Conservation (phyloP, 306 rosid genomes). For the Begonia fuchsioides region DNA sequence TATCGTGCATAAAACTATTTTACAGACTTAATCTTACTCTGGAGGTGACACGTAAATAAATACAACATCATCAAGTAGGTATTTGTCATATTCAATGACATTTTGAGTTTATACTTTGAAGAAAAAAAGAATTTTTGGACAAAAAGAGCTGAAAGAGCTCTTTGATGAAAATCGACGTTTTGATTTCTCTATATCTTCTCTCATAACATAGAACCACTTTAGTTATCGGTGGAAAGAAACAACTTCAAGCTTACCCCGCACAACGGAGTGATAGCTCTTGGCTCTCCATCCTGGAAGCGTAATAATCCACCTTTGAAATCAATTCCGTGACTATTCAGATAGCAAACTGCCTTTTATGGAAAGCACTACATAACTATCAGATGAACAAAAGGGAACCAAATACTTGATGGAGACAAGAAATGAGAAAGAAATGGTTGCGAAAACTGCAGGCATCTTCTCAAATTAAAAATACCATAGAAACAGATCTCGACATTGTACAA, state of each 20-base stretch:
- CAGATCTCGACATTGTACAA: too few relatives aligned
- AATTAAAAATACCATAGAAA: too few relatives aligned
- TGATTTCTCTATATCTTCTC: too few relatives aligned
- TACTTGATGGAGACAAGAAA: neutral
- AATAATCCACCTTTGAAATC: constrained; percentile 80
- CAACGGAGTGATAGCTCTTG: constrained; percentile 37
- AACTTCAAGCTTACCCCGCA: constrained; percentile 55
- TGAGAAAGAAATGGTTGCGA: neutral
- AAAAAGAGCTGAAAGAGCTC: neutral
- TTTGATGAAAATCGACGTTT: neutral
- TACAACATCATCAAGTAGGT: neutral
- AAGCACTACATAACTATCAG: constrained; percentile 17
- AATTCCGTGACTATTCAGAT: constrained; percentile 45
- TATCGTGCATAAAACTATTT: neutral
- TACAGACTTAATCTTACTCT: neutral
- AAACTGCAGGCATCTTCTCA: too few relatives aligned
- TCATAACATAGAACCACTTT: too few relatives aligned
- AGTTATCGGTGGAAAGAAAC: neutral
- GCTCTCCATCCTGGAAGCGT: constrained; percentile 77
- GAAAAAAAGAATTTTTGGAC: too few relatives aligned
- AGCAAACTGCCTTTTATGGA: constrained; percentile 75
- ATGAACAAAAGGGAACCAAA: constrained; percentile 3
- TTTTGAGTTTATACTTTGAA: neutral
- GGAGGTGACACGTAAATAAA: neutral
- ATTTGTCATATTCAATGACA: neutral